Evolutionary conservation across 305 asterid species (phyloP).

Genomic region (Fraxinus angustifolia): DNA sequence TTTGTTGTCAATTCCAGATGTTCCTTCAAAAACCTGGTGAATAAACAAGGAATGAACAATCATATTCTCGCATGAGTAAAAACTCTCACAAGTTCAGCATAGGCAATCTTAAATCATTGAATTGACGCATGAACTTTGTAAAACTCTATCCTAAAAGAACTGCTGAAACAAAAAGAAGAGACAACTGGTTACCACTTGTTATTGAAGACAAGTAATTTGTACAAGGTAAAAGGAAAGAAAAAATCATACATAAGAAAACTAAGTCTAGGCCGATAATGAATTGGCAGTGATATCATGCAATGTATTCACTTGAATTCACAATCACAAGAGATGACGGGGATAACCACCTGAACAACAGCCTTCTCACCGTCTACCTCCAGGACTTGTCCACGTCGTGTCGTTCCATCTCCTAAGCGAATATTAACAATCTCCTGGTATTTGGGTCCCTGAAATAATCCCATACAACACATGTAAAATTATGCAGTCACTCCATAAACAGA

Average conservation of each 20-base stretch:
- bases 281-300: conserved; percentile 4
- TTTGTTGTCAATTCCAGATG: conserved; percentile 27
- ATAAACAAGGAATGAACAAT: neutral
- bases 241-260: conserved; percentile 8
- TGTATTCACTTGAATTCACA: conserved; percentile 8
- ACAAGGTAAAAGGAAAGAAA: neutral
- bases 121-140: neutral
- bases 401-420: conserved; percentile 95
- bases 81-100: neutral
- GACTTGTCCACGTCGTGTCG: conserved; percentile 95
- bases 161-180: neutral
- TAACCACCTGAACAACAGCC: conserved; percentile 92
- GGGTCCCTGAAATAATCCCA: conserved; percentile 70
- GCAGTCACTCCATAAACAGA: neutral
- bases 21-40: conserved; percentile 25
- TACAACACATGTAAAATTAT: conserved; percentile 11
- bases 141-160: neutral
- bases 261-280: conserved; percentile 1
- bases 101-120: neutral
- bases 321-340: neutral
- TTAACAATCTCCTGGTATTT: conserved; percentile 95
- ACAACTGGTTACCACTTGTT: neutral
- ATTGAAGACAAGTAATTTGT: neutral
- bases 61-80: neutral
- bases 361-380: conserved; percentile 97